Evolutionary conservation across 352 stramenopile species (phyloP).

Genomic region (Globisporangium solare): DNA sequence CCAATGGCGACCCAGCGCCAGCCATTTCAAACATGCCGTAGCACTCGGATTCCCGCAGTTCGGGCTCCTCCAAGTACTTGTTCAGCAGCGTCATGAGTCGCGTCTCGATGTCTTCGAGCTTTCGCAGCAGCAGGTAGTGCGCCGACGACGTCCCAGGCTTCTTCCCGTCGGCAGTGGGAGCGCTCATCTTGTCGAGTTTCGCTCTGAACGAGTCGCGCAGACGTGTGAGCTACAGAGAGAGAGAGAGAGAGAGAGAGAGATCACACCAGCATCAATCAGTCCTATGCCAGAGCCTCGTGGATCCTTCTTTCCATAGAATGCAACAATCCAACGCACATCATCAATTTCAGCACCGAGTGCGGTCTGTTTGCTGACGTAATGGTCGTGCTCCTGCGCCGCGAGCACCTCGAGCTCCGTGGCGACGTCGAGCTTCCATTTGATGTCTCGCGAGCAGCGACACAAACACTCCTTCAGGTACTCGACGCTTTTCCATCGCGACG

Average conservation of each 20-base stretch:
- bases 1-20: constrained; percentile 19
- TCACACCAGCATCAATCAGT: not conserved
- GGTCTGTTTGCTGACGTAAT: constrained; percentile 40
- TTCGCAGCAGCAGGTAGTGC: constrained; percentile 58
- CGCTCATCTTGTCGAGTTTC: constrained; percentile 37
- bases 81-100: constrained; percentile 55
- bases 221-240: constrained; percentile 30
- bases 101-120: constrained; percentile 80
- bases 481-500: constrained; percentile 75
- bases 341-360: constrained; percentile 73
- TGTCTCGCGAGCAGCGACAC: constrained; percentile 62
- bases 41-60: constrained; percentile 45
- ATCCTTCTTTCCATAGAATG: too few species aligned
- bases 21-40: constrained; percentile 32
- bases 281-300: not conserved
- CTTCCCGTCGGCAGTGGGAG: too few species aligned
- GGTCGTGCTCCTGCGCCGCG: constrained; percentile 54
- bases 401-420: constrained; percentile 64
- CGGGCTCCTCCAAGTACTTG: constrained; percentile 48
- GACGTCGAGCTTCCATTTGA: constrained; percentile 79
- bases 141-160: too few species aligned
- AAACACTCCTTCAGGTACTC: constrained; percentile 81
- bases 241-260: not conserved
- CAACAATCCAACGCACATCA: constrained; percentile 21
- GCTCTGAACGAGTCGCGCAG: constrained; percentile 67